Base-by-base conservation (phyloP, 768 basidiomycete species). In the Trametes elegans region DNA sequence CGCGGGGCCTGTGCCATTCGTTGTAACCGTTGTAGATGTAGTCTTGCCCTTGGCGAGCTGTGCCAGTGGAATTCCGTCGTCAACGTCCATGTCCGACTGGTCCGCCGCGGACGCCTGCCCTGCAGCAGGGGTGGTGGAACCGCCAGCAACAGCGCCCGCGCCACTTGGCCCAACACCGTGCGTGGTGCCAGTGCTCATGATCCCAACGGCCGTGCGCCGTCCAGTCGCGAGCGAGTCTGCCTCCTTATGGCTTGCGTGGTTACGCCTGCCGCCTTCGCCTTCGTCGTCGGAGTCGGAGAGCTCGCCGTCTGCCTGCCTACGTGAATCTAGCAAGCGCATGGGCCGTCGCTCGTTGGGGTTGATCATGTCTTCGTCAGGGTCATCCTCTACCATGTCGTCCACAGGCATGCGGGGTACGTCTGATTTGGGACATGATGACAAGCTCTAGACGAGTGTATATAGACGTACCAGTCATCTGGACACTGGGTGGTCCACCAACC, bases 201-300 rank as follows among this genome's bases (percentile, higher is more conserved):
- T 91, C 18, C 88, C 88, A 6, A 83, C 79, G 7, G 83, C 80
- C 59, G 85, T 79, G 27, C 84, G 83, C 35, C 73, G 71, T 57
- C 72, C 67, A 0, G 61, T 61, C 9, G 66, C 27, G 43, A 65
- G 68, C 34, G 66, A 69, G 44, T 81, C 82, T 21, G 73, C 74
- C 29, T 83, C 78, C 24, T 77, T 76, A 68, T 88, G 82, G 32
- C 74, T 74, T 8, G 79, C 73, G 54, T 85, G 84, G 62, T 93
- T 79, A 54, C 86, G 77, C 50, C 94, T 80, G 1, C 86, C 90
- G 40, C 91, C 94, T 62, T 89, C 88, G 16, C 93, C 95, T 72
- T 99, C 97, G 67, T 99, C 97, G 60, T 99, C 97, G 1, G 97
- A 98, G 69, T 99, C 97, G 7, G 93, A 97, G 11, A 97, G 78